These are phyloP conservation scores for Epichloe glyceriae DNA, from an alignment of 2,329 filamentous ascomycete genomes.

Conservation along the genomic window DNA sequence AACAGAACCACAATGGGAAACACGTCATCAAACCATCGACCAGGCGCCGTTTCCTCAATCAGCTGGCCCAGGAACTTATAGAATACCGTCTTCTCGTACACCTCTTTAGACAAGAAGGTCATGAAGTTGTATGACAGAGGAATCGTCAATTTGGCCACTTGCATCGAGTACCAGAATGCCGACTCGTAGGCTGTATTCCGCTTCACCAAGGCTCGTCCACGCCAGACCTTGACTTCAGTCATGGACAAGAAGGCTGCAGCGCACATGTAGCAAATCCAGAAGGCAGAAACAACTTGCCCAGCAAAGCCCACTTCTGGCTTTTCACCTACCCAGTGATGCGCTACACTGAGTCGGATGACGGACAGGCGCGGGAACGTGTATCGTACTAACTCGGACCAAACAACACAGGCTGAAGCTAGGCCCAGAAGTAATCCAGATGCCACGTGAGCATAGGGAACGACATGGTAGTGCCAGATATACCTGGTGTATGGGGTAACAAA, in stretches of 20 bases:
- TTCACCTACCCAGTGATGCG: slow-evolving; percentile 62
- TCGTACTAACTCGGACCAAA: slow-evolving; percentile 91
- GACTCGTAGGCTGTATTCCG: slow-evolving; percentile 87
- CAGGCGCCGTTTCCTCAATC: slow-evolving; percentile 72
- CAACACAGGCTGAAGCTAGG: slow-evolving; percentile 65
- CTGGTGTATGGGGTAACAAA: slow-evolving; percentile 71
- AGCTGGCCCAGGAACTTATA: slow-evolving; percentile 73
- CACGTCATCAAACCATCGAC: slow-evolving; percentile 71
- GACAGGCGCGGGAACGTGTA: slow-evolving; percentile 67
- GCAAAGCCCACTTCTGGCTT: slow-evolving; percentile 71
- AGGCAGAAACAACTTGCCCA: slow-evolving; percentile 69
- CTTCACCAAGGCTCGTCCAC: slow-evolving; percentile 77
- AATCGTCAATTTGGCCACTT: slow-evolving; percentile 84
- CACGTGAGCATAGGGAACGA: slow-evolving; percentile 57
- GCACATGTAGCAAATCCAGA: slow-evolving; percentile 96
- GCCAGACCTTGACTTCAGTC: slow-evolving; percentile 94
- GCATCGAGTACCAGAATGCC: slow-evolving; percentile 89
- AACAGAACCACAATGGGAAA: slow-evolving; percentile 83
- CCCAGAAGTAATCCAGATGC: slow-evolving; percentile 54
- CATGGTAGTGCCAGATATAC: slow-evolving; percentile 61
- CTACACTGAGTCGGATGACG: slow-evolving; percentile 50
- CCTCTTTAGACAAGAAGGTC: slow-evolving; percentile 63
- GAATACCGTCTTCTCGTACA: slow-evolving; percentile 71
- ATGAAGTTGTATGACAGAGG: slow-evolving; percentile 94
- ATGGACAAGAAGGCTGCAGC: slow-evolving; percentile 76